Base-by-base conservation (phyloP, 2,329 filamentous ascomycete genomes). In the Claviceps lovelessii region DNA sequence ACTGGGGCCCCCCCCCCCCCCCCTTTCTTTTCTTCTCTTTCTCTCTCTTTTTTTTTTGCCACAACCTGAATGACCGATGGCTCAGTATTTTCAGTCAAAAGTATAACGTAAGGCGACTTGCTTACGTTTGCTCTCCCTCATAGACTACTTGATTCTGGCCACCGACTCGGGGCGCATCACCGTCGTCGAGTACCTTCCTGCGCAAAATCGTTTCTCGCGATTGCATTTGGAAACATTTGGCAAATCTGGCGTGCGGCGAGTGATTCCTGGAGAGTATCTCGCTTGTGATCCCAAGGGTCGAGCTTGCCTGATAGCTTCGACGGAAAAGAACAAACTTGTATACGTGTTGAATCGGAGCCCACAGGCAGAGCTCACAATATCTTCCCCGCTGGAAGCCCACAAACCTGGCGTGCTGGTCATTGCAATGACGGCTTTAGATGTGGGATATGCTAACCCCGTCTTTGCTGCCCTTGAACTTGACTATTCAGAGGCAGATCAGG, bases 241-340 rank as follows among this genome's bases (percentile, higher is more conserved):
- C 61, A 98, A 98, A 72, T 97, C 93, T 8, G 94, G 93, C 42
- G 81, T 97, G 53, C 84, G 94, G 56, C 84, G 93, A 63, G 91
- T 97, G 42, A 82, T 98, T 48, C 93, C 94, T 2, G 93, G 94
- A 57, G 90, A 99, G 70, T 98, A 96, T 65, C 80, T 99, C 33
- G 93, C 91, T 7, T 88, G 89, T 53, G 93, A 99, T 65, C 93
- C 93, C 33, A 95, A 95, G 70, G 93, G 93, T 55, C 83, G 93
- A 73, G 94, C 94, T 54, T 95, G 91, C 66, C 78, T 99, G 67
- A 88, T 97, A 58, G 90, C 93, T 10, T 91, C 90, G 5, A 79
- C 91, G 54, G 94, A 99, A 73, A 98, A 98, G 79, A 98, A 97
- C 75, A 98, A 98, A 75, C 85, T 99, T 55, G 93, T 98, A 61